phyloP scores from a whole-genome alignment of 495 filamentous ascomycete genomes.

The Lophiotrema nucula region DNA sequence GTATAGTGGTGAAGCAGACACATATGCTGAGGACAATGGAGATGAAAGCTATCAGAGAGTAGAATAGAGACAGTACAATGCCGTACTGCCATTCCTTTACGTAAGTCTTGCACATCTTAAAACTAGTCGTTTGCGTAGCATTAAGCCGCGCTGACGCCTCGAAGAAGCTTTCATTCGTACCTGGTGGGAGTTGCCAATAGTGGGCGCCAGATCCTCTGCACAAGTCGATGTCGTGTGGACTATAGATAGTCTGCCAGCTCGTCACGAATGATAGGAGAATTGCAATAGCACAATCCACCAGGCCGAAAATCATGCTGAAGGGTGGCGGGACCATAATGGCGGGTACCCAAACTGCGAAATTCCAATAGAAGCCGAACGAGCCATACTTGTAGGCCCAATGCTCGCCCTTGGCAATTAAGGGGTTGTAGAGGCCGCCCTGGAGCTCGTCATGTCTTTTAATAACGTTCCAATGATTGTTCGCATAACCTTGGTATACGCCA shows the following conservation, averaged over 20 bases:
- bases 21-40: slow-evolving; percentile 11
- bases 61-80: slow-evolving; percentile 15
- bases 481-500: slow-evolving; percentile 7
- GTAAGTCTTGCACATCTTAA: slow-evolving; percentile 24
- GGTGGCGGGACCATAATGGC: slow-evolving; percentile 12
- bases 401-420: slow-evolving; percentile 12
- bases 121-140: slow-evolving; percentile 6
- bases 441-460: slow-evolving; percentile 21
- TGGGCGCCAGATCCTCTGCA: slow-evolving; percentile 11
- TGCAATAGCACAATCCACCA: slow-evolving; percentile 12
- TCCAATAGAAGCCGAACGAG: slow-evolving; percentile 29
- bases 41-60: slow-evolving; percentile 11
- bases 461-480: slow-evolving; percentile 18
- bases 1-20: not conserved
- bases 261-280: slow-evolving; percentile 3
- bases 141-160: slow-evolving; percentile 21
- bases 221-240: slow-evolving; percentile 1
- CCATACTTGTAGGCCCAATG: not conserved
- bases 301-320: slow-evolving; percentile 12
- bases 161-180: slow-evolving; percentile 29
- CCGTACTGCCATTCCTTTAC: slow-evolving; percentile 31
- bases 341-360: slow-evolving; percentile 24
- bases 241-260: not conserved
- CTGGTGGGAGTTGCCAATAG: slow-evolving; percentile 15
- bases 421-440: slow-evolving; percentile 16